Conservation (phyloP, 2,329 filamentous ascomycete genomes). For the Claviceps fusiformis region DNA sequence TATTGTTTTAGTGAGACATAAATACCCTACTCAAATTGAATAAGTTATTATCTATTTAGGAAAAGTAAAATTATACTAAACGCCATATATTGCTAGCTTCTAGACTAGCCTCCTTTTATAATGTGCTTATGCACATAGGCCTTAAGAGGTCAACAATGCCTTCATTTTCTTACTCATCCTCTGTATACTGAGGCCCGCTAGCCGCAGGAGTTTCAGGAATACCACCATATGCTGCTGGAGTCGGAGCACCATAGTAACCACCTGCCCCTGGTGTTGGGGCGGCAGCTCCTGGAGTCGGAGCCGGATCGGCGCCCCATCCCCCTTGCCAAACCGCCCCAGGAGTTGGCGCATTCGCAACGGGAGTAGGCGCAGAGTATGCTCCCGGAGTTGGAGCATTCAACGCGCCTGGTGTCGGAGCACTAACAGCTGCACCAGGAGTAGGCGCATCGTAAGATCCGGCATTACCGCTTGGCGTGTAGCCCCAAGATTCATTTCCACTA, state of each 20-base stretch:
- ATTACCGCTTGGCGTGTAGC: constrained; percentile 38
- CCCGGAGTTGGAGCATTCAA: constrained; percentile 60
- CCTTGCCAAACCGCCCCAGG: constrained; percentile 50
- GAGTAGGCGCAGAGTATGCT: constrained; percentile 51
- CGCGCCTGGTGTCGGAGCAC: constrained; percentile 48
- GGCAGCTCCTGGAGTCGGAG: constrained; percentile 50
- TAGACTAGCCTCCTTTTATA: too few species aligned
- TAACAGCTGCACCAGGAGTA: constrained; percentile 45
- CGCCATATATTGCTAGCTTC: too few species aligned
- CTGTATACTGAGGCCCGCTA: constrained; percentile 39
- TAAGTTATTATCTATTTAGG: too few species aligned
- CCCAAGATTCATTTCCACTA: constrained; percentile 46
- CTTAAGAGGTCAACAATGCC: not conserved
- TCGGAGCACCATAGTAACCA: constrained; percentile 49
- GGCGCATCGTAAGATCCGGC: constrained; percentile 53
- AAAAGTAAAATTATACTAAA: too few species aligned
- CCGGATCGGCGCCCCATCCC: constrained; percentile 47
- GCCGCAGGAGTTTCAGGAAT: constrained; percentile 49
- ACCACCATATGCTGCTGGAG: constrained; percentile 45
- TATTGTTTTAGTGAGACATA: too few species aligned
- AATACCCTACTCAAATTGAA: too few species aligned
- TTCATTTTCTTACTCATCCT: constrained; percentile 27
- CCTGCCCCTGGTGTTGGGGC: constrained; percentile 59
- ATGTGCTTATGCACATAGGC: not conserved
- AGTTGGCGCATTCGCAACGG: constrained; percentile 52